Base-by-base conservation (phyloP, 2,329 filamentous ascomycete species). In the Talaromyces pinophilus region DNA sequence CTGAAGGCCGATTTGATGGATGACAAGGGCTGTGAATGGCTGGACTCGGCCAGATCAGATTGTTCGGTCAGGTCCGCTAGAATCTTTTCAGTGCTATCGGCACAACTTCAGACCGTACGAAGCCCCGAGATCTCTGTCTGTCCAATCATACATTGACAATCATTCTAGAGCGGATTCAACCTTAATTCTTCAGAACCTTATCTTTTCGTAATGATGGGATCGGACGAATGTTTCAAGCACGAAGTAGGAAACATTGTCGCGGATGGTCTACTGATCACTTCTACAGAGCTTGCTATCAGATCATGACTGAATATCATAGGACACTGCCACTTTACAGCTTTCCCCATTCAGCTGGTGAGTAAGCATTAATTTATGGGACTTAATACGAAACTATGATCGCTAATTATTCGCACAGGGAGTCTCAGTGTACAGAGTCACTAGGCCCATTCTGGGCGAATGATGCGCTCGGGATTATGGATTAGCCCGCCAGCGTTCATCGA, bases 81-180 rank as follows among this genome's bases (percentile, higher is more conserved):
- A 50, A 15, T 11, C 1, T 19, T 11, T 13, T 35, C 10, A n/a
- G 52, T 5, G 60, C 35, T 38, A 15, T 50, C 61, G 61, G 61
- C 17, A 54, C 35, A 63, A 63, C 48, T 42, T 63, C 61, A 54
- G 33, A n/a, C 61, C 61, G 61, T 1, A 11, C 28, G 30, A 38
- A 38, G 33, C 1, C 25, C n/a, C 52, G 25, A 33, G 13, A 30
- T 5, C 28, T 22, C 17, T 10, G 8, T 30, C 30, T n/a, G 50
- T 17, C 50, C 22, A 28, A 35, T 55, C 28, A 33, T 33, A 30
- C 33, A 1, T 5, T 33, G 15, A 11, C 1, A 19, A 50, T 22
- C 10, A 13, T 1, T 42, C 6, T n/a, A 42, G 15, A 19, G 42
- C 30, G 52, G 28, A 55, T 22, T 22, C 30, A 22, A 38, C 30